Conservation (phyloP, 2,329 filamentous ascomycete species). For the Claviceps sorghi region DNA sequence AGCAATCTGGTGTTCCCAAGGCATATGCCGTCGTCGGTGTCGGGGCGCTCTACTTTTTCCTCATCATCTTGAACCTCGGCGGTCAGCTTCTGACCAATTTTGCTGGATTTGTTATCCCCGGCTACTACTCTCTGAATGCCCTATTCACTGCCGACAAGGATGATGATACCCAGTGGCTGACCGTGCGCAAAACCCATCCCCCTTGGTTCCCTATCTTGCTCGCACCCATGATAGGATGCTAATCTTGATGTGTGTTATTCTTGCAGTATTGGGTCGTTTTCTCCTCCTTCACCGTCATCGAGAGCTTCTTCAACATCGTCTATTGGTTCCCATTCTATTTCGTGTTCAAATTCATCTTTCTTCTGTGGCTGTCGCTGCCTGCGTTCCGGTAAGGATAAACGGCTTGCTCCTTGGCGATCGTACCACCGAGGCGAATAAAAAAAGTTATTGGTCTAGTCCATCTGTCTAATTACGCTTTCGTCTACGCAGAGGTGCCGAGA, state of each 20-base stretch:
- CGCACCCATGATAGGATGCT: background rate
- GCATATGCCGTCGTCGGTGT: conserved; percentile 68
- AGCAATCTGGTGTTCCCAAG: conserved; percentile 70
- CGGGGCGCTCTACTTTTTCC: conserved; percentile 70
- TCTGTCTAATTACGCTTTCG: background rate
- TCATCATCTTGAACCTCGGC: conserved; percentile 84
- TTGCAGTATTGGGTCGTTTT: conserved; percentile 79
- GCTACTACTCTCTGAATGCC: conserved; percentile 70
- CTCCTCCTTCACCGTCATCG: conserved; percentile 65
- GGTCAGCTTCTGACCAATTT: conserved; percentile 79
- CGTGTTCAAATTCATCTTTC: conserved; percentile 96
- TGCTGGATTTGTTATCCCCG: conserved; percentile 68
- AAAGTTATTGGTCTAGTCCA: background rate
- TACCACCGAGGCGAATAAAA: background rate
- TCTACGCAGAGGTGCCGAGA: conserved; percentile 64
- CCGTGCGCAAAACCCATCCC: conserved; percentile 32
- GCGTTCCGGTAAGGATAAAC: conserved; percentile 61
- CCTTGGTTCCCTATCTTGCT: background rate
- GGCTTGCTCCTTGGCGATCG: background rate
- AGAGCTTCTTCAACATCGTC: conserved; percentile 70
- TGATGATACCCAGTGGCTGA: conserved; percentile 72
- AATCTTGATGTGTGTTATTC: conserved; percentile 9
- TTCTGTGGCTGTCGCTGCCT: conserved; percentile 95
- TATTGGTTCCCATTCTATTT: conserved; percentile 99
- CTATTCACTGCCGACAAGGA: conserved; percentile 57